Percentiles rank a stretch among this genome's conserved stretches.
phyloP scores from a whole-genome alignment of 1,139 yeast genomes.

The Candida labiduridarum region DNA sequence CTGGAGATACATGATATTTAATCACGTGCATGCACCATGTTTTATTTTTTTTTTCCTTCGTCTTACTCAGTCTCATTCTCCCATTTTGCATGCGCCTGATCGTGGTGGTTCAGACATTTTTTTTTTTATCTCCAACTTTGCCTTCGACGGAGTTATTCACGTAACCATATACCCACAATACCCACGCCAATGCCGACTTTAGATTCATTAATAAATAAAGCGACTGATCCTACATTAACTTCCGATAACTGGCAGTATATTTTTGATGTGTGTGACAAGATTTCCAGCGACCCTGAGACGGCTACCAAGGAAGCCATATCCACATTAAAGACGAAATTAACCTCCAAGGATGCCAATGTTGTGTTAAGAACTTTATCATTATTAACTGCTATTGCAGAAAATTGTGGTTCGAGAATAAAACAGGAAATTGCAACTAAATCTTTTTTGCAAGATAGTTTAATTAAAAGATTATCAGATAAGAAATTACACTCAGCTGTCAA shows the following conservation, averaged over 20 bases:
- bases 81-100: no score
- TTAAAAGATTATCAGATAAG: conserved; percentile 56
- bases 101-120: no score
- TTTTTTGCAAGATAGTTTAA: conserved; percentile 58
- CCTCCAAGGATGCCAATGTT: conserved; percentile 75
- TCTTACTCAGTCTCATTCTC: no score
- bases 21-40: no score
- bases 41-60: no score
- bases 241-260: conserved; percentile 85
- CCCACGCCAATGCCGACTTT: conserved; percentile 12
- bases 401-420: conserved; percentile 87
- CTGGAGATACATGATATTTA: no score
- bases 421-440: conserved; percentile 76
- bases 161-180: not conserved
- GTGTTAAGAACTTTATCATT: conserved; percentile 73
- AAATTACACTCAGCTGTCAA: conserved; percentile 71
- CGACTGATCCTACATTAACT: conserved; percentile 85
- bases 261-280: conserved; percentile 80
- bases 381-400: conserved; percentile 80
- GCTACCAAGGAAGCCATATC: conserved; percentile 55
- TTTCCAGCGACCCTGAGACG: conserved; percentile 71
- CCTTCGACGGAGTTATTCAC: not conserved
- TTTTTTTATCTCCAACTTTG: not conserved
- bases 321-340: conserved; percentile 54
- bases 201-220: conserved; percentile 45